Evolutionary conservation across 306 rosid species (phyloP).

Genomic region (Medicago arabica): DNA sequence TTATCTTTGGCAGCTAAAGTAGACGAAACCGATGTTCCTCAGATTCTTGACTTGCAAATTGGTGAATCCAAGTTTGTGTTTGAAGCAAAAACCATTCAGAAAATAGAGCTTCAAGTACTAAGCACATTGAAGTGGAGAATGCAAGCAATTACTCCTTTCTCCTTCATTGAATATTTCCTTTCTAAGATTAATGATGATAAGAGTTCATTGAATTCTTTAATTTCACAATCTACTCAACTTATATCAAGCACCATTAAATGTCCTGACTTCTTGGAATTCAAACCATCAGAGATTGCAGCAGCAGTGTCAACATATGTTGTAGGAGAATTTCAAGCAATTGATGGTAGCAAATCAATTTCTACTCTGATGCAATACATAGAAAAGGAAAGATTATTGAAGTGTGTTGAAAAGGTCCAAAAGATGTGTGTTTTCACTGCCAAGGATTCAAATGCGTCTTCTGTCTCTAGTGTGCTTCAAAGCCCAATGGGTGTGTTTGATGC

Average conservation of each 20-base stretch:
- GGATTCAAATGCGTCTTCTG: conserved; percentile 45
- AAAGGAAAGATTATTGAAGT: conserved; percentile 81
- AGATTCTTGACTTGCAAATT: conserved; percentile 76
- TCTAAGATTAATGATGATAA: conserved; percentile 64
- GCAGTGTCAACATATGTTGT: conserved; percentile 78
- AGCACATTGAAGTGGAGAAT: conserved; percentile 92
- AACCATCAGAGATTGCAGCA: conserved; percentile 91
- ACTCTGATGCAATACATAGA: conserved; percentile 65
- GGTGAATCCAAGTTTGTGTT: conserved; percentile 78
- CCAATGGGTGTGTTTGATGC: conserved; percentile 88
- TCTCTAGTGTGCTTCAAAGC: conserved; percentile 65
- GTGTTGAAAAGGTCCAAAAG: conserved; percentile 59
- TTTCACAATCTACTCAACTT: conserved; percentile 60
- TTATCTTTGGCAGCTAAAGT: conserved; percentile 88
- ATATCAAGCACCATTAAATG: conserved; percentile 64
- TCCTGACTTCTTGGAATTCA: conserved; percentile 92
- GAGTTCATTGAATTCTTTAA: conserved; percentile 48
- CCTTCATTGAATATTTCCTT: conserved; percentile 81
- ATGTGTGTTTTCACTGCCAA: conserved; percentile 42
- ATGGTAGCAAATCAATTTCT: conserved; percentile 60
- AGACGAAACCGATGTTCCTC: conserved; percentile 86
- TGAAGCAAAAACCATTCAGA: conserved; percentile 88
- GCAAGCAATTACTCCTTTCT: conserved; percentile 89
- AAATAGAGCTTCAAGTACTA: conserved; percentile 93
- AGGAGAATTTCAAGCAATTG: conserved; percentile 62